phyloP scores from a whole-genome alignment of 495 filamentous ascomycete genomes.

The Diplogelasinospora grovesii region DNA sequence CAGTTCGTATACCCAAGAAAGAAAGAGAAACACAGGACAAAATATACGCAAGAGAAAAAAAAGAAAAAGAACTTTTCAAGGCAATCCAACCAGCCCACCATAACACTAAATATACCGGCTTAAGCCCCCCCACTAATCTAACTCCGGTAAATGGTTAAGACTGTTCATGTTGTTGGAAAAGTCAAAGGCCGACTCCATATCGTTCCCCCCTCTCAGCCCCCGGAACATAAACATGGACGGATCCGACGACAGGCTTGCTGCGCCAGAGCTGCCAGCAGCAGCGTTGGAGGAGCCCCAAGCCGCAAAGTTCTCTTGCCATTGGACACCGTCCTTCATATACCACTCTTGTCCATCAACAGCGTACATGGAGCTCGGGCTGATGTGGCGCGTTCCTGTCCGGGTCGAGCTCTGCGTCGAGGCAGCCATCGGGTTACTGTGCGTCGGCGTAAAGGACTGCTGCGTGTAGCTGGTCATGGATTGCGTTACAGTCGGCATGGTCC shows the following conservation, averaged over 20 bases:
- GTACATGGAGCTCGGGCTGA: conserved; percentile 23
- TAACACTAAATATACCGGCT: not conserved
- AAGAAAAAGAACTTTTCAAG: too few species aligned
- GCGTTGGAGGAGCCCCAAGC: conserved; percentile 28
- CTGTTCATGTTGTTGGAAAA: conserved; percentile 18
- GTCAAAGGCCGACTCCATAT: conserved; percentile 20
- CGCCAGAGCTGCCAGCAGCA: not conserved
- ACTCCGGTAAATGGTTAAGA: conserved; percentile 22
- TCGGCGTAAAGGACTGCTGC: conserved; percentile 9
- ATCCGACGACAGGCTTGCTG: not conserved
- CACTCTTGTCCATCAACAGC: conserved; percentile 44
- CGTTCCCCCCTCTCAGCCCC: conserved; percentile 11
- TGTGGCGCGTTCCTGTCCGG: conserved; percentile 7
- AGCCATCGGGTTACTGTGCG: conserved; percentile 3
- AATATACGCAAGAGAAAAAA: too few species aligned
- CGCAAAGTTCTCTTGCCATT: conserved; percentile 43
- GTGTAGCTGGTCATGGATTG: conserved; percentile 14
- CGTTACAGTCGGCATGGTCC: conserved; percentile 17
- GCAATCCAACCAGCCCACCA: not conserved
- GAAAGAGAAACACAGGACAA: too few species aligned
- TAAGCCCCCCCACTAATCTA: conserved; percentile 14
- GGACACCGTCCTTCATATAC: conserved; percentile 45
- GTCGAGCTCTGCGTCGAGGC: not conserved
- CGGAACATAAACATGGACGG: conserved; percentile 25
- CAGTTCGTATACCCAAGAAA: too few species aligned